A percentile compares a stretch with the other conserved stretches of the same genome.
Evolutionary conservation across 129 eudicot species (phyloP).

Genomic region (Mikania micrantha): DNA sequence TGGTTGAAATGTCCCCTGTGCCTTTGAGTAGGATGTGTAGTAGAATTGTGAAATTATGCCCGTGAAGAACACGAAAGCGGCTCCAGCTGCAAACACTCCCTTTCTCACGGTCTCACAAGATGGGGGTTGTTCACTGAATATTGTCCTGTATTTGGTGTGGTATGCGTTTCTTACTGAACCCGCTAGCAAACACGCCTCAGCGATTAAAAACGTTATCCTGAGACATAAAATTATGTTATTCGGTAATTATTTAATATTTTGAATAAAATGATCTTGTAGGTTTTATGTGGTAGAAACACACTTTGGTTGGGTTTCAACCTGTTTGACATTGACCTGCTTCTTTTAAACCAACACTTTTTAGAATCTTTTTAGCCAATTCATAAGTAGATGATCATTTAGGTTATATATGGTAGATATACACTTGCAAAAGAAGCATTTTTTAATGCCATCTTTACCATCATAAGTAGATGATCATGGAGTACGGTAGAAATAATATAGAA

Average conservation of each 20-base stretch:
- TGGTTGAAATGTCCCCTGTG: slow-evolving; percentile 37
- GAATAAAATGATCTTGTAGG: not conserved
- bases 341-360: not conserved
- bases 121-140: slow-evolving; percentile 39
- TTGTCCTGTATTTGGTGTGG: slow-evolving; percentile 71
- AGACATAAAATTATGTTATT: not conserved
- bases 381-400: not conserved
- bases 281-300: not conserved
- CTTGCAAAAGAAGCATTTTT: too few relatives aligned
- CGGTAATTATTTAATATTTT: not conserved
- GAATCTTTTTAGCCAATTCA: not conserved
- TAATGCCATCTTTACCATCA: too few relatives aligned
- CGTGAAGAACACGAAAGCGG: slow-evolving; percentile 65
- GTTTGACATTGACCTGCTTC: not conserved
- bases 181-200: slow-evolving; percentile 79
- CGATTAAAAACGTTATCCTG: slow-evolving; percentile 76
- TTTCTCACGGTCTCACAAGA: slow-evolving; percentile 86
- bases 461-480: too few relatives aligned
- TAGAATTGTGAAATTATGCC: slow-evolving; percentile 69
- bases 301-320: not conserved
- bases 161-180: slow-evolving; percentile 90
- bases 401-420: too few relatives aligned
- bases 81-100: slow-evolving; percentile 94
- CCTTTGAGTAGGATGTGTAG: slow-evolving; percentile 54
- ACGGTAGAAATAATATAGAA: too few relatives aligned